Conservation (phyloP, 305 asterid genomes). For the Solanum chacoense region DNA sequence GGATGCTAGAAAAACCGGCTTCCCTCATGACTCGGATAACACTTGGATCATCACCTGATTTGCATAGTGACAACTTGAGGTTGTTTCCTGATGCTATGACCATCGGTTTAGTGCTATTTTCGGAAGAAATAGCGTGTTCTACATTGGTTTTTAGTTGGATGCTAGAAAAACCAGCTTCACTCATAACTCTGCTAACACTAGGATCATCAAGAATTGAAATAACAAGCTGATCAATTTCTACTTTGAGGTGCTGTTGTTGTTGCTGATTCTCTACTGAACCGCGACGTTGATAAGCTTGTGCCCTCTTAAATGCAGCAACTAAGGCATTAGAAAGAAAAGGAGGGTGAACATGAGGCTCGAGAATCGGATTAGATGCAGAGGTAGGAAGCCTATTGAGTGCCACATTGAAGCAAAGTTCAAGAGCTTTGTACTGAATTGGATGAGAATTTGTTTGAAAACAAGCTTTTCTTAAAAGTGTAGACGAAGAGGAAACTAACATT, state of each 20-base stretch:
- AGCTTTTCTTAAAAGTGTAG: constrained; percentile 43
- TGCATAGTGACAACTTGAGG: neutral
- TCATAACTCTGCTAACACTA: constrained; percentile 90
- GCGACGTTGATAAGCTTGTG: constrained; percentile 91
- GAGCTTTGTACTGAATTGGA: constrained; percentile 87
- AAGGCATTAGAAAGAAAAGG: constrained; percentile 84
- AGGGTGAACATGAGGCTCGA: constrained; percentile 40
- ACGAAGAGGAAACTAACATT: constrained; percentile 45
- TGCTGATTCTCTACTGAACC: constrained; percentile 66
- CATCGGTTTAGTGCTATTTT: constrained; percentile 19
- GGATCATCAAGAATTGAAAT: constrained; percentile 85
- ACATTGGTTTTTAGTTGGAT: constrained; percentile 66
- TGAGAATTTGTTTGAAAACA: constrained; percentile 75
- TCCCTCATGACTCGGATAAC: constrained; percentile 89
- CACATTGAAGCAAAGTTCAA: constrained; percentile 88
- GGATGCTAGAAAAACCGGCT: constrained; percentile 74
- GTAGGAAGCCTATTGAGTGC: constrained; percentile 86
- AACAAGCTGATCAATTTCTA: constrained; percentile 67
- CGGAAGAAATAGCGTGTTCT: constrained; percentile 35
- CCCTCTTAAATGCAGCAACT: constrained; percentile 83
- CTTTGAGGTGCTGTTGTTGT: constrained; percentile 39
- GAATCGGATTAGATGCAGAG: constrained; percentile 45
- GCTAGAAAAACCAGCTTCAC: constrained; percentile 91
- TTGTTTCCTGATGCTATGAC: neutral
- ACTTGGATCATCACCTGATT: constrained; percentile 63